phyloP scores from a whole-genome alignment of 2,329 filamentous ascomycete species.

The Scolecobasidium constrictum region DNA sequence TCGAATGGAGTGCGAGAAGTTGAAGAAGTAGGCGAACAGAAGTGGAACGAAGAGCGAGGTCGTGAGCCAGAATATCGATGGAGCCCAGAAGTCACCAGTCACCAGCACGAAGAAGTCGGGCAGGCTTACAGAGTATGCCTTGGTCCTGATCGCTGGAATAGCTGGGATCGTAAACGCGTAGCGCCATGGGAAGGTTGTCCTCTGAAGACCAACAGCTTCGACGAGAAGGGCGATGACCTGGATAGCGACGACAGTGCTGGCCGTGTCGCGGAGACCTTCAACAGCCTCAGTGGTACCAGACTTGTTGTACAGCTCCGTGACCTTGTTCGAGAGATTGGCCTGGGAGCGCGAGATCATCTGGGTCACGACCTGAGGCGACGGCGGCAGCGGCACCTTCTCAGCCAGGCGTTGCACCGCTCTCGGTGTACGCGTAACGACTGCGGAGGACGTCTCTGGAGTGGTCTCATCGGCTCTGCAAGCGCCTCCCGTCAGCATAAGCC shows the following conservation, averaged over 20 bases:
- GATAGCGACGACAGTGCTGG: conserved; percentile 64
- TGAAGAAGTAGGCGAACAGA: conserved; percentile 78
- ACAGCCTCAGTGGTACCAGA: conserved; percentile 57
- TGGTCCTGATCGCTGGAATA: conserved; percentile 27
- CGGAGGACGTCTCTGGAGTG: conserved; percentile 10
- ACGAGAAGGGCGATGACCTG: conserved; percentile 56
- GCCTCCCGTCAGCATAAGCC: conserved; percentile 10
- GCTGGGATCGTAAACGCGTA: conserved; percentile 63
- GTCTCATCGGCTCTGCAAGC: conserved; percentile 2
- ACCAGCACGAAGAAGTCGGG: conserved; percentile 75
- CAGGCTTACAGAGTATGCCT: conserved; percentile 52
- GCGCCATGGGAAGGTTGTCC: conserved; percentile 58
- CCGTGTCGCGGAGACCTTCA: conserved; percentile 53
- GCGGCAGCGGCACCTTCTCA: conserved; percentile 59
- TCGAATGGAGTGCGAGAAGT: conserved; percentile 51
- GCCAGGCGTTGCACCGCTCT: conserved; percentile 25
- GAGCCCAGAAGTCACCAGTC: conserved; percentile 72
- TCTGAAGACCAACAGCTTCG: conserved; percentile 60
- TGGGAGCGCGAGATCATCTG: conserved; percentile 60
- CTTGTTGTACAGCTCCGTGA: conserved; percentile 51
- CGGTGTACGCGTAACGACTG: conserved; percentile 19
- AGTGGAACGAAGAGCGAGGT: conserved; percentile 63
- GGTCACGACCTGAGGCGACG: conserved; percentile 68
- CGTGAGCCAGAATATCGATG: conserved; percentile 63
- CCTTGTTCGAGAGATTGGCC: conserved; percentile 52